Evolutionary conservation across 139 green algal genomes (phyloP).

Genomic region (Desmodesmus armatus): DNA sequence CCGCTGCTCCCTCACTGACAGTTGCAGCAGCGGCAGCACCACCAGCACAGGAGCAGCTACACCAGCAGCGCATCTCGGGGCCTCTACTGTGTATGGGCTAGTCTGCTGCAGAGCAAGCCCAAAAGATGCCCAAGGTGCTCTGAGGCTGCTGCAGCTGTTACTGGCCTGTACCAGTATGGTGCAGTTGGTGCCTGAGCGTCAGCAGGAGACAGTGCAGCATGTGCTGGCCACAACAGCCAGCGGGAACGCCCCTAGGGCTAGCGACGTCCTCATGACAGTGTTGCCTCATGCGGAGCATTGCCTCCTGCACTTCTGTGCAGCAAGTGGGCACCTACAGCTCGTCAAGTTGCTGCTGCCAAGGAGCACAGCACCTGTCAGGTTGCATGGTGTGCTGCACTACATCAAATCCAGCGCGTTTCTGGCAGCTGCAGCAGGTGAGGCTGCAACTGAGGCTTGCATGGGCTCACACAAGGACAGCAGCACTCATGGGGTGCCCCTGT

Average conservation of each 20-base stretch:
- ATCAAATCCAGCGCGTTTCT: slow-evolving; percentile 30
- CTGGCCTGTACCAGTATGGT: not conserved
- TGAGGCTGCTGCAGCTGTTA: slow-evolving; percentile 1
- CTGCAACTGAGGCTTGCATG: not conserved
- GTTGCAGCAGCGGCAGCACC: not conserved
- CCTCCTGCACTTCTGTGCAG: slow-evolving; percentile 35
- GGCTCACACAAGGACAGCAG: not conserved
- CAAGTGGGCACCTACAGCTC: slow-evolving; percentile 1
- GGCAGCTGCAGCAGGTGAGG: slow-evolving; percentile 27
- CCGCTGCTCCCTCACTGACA: no score
- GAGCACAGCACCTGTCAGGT: not conserved
- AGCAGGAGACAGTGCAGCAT: not conserved
- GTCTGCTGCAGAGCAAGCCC: not conserved
- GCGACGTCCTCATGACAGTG: slow-evolving; percentile 1
- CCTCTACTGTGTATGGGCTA: no score
- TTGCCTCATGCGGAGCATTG: slow-evolving; percentile 37
- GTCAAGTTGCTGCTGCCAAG: slow-evolving; percentile 10
- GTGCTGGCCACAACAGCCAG: not conserved
- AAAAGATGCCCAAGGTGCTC: not conserved
- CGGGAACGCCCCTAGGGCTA: not conserved
- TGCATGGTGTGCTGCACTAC: slow-evolving; percentile 7
- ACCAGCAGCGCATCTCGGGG: no score
- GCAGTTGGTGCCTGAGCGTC: not conserved
- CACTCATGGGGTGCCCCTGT: not conserved
- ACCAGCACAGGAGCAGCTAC: not conserved